phyloP scores from a whole-genome alignment of 2,329 filamentous ascomycete species.

The Epichloe festucae region DNA sequence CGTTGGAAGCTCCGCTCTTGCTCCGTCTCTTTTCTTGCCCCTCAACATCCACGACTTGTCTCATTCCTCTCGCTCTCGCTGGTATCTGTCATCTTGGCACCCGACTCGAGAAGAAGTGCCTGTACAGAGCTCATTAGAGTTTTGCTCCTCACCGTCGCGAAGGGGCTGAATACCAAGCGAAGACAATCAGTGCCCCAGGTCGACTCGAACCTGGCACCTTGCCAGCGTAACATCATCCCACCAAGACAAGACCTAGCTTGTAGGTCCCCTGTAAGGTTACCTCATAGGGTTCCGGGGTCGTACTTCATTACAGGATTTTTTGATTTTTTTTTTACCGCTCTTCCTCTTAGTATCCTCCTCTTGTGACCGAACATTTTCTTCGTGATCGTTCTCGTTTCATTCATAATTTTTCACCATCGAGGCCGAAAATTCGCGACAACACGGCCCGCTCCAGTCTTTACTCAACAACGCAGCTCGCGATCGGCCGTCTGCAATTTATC shows the following conservation, averaged over 20 bases:
- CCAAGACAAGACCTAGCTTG: not conserved
- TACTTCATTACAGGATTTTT: not conserved
- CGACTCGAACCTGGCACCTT: not conserved
- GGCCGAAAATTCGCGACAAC: not conserved
- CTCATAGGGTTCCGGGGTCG: not conserved
- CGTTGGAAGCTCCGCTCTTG: not conserved
- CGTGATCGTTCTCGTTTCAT: not conserved
- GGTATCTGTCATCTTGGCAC: not conserved
- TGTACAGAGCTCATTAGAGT: not conserved
- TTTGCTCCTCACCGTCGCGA: not conserved
- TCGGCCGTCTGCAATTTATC: slow-evolving; percentile 2
- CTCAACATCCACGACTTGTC: not conserved
- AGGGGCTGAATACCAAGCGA: too few species aligned
- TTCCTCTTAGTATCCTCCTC: not conserved
- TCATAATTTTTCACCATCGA: not conserved
- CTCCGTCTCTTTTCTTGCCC: not conserved
- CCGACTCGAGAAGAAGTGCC: not conserved
- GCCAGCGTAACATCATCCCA: not conserved
- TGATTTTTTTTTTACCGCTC: not conserved
- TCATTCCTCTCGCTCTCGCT: not conserved
- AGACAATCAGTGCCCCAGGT: not conserved
- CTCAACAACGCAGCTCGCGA: slow-evolving; percentile 5
- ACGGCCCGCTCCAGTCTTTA: not conserved
- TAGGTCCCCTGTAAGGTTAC: not conserved
- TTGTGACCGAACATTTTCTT: not conserved